Conservation (phyloP, 2,329 filamentous ascomycete species). For the Fusarium sulawesiense region DNA sequence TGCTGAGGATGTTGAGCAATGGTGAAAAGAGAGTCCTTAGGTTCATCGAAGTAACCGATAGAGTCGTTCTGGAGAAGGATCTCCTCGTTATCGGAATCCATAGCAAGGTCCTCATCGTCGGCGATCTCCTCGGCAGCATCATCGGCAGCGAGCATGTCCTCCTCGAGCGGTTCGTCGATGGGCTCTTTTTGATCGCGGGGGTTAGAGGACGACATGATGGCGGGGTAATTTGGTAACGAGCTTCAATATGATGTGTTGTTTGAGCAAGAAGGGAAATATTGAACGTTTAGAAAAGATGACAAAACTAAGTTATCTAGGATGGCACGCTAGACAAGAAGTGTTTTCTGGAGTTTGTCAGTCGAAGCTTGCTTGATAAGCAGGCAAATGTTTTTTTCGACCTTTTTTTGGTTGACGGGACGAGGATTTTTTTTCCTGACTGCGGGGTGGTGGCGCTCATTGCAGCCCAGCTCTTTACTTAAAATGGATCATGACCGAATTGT, state of each 20-base stretch:
- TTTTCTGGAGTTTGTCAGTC: conserved; percentile 30
- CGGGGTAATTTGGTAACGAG: conserved; percentile 37
- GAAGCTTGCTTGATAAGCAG: conserved; percentile 48
- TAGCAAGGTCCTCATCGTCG: conserved; percentile 77
- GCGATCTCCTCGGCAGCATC: conserved; percentile 81
- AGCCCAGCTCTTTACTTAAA: conserved; percentile 18
- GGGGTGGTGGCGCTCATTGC: conserved; percentile 43
- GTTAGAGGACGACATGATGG: conserved; percentile 50
- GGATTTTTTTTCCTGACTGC: conserved; percentile 46
- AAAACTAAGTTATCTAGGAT: not conserved
- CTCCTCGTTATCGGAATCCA: conserved; percentile 84
- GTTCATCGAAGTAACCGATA: conserved; percentile 87
- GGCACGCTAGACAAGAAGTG: not conserved
- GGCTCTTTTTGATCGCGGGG: conserved; percentile 42
- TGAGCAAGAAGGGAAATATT: not conserved
- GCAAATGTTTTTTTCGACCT: conserved; percentile 35
- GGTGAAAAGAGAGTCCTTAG: conserved; percentile 92
- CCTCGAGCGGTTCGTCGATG: conserved; percentile 49
- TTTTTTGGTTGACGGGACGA: conserved; percentile 34
- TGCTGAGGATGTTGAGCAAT: conserved; percentile 91
- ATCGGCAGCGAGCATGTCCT: conserved; percentile 63
- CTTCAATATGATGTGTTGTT: not conserved
- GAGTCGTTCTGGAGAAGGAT: conserved; percentile 91
- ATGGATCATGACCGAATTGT: conserved; percentile 8
- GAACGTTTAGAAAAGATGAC: not conserved